Conservation (phyloP, 352 stramenopile species). For the Phytopythium chamaehyphon region DNA sequence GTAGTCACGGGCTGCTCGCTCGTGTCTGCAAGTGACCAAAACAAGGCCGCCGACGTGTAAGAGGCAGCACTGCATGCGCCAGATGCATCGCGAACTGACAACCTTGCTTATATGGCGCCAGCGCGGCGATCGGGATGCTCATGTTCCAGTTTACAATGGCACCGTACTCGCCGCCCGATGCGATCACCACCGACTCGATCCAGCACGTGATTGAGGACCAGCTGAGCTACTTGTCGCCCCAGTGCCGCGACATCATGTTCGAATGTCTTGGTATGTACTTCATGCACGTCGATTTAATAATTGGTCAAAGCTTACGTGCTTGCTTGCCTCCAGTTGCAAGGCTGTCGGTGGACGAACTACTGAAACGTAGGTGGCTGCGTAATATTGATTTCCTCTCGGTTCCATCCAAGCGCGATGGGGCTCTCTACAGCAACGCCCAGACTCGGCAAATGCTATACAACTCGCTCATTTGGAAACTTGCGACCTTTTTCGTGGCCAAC, state of each 20-base stretch:
- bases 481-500: constrained; percentile 37
- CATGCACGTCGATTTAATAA: too few relatives aligned
- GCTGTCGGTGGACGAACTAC: constrained; percentile 31
- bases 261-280: constrained; percentile 43
- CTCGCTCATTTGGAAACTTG: constrained; percentile 52
- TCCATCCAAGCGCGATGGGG: constrained; percentile 23
- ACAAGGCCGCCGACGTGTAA: constrained; percentile 41
- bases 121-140: constrained; percentile 48
- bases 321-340: constrained; percentile 20
- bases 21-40: constrained; percentile 33
- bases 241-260: constrained; percentile 39
- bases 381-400: constrained; percentile 52
- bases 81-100: not conserved
- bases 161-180: constrained; percentile 17
- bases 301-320: not conserved
- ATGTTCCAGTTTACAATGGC: constrained; percentile 61
- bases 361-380: constrained; percentile 51
- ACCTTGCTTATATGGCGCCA: constrained; percentile 6
- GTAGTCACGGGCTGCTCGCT: constrained; percentile 49
- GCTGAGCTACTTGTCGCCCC: constrained; percentile 32
- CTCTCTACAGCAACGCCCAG: constrained; percentile 5
- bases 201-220: constrained; percentile 49
- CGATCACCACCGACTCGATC: constrained; percentile 26
- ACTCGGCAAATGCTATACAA: constrained; percentile 19
- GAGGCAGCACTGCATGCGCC: too few relatives aligned